Conservation (phyloP, 768 basidiomycete species). For the Phlebiopsis flavidoalba region DNA sequence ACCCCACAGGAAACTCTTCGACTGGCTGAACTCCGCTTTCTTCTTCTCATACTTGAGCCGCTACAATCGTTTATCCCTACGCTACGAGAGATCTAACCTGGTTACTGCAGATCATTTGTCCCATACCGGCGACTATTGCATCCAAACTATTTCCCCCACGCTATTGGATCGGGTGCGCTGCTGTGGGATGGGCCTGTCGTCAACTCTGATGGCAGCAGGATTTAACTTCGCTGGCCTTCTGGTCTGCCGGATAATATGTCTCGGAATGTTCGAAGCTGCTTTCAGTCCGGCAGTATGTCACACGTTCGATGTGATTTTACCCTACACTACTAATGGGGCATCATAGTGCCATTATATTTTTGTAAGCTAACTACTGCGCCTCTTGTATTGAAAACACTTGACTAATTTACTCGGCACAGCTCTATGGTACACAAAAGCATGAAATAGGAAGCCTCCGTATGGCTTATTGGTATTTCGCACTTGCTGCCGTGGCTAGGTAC, state of each 20-base stretch:
- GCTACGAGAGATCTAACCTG: not conserved
- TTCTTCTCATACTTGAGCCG: conserved; percentile 70
- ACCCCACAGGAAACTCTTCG: conserved; percentile 65
- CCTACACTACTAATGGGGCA: not conserved
- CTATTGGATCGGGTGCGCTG: conserved; percentile 58
- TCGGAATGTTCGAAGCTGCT: conserved; percentile 74
- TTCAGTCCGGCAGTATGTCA: conserved; percentile 54
- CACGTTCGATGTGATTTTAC: not conserved
- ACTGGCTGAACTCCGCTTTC: conserved; percentile 74
- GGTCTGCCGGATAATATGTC: conserved; percentile 49
- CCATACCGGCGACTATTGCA: conserved; percentile 58
- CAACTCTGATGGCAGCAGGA: conserved; percentile 62
- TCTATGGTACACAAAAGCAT: conserved; percentile 68
- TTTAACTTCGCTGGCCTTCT: conserved; percentile 59
- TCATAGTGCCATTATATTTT: conserved; percentile 62
- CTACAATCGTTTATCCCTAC: not conserved
- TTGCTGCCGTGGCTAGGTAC: conserved; percentile 71
- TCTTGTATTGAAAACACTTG: no score
- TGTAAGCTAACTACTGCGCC: conserved; percentile 40
- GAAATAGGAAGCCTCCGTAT: conserved; percentile 73
- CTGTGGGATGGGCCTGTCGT: conserved; percentile 72
- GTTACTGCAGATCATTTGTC: conserved; percentile 52
- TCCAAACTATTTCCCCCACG: conserved; percentile 69
- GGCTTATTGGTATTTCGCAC: conserved; percentile 82
- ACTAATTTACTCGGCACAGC: conserved; percentile 37